Evolutionary conservation across 768 basidiomycete species (phyloP), one percentile per base, ranked within the genome.

Genomic region (Mycena indigotica): DNA sequence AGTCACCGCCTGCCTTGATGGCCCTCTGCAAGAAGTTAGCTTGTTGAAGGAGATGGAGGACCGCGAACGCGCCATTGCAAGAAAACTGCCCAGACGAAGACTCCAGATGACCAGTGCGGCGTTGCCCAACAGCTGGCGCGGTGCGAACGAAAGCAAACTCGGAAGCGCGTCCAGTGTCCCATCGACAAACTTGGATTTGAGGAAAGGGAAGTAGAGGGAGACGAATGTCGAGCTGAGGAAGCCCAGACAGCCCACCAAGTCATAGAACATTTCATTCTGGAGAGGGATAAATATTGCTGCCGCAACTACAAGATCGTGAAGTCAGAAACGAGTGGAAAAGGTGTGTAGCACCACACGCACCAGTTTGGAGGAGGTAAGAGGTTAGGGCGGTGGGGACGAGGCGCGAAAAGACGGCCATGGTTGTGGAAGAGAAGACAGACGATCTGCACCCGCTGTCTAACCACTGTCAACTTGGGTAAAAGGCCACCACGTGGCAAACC

Each of bases 251-350:
- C 89, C 89, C 25, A 81, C 76, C 1, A 90, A 70, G 67, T 91
- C 88, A 61, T 83, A 91, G 65, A 75, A 88, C 60, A 72, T 84
- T 48, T 90, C 88, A n/a, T n/a, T n/a, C 57, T 78, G 80, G 2
- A 88, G 89, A 4, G 90, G 84, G 57, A 86, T 87, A 19, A 87
- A 70, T 3, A 79, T 53, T 1, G 86, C 89, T 50, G 82, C 79
- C 4, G 77, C 82, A 84, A 54, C 5, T 6, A 23, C 41, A 21
- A 21, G 19, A 45, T n/a, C n/a, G 41, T 45, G 10, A n/a, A n/a
- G 10, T 38, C 35, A 38, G 35, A n/a, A n/a, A n/a, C n/a, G n/a
- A n/a, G n/a, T n/a, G n/a, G n/a, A n/a, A n/a, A 23, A 10, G 41
- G 8, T 10, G 41, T 15, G 24, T 15, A 45, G 12, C 10, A 8